A percentile compares a stretch with the other conserved stretches of the same genome.
Conservation (phyloP, 441 rosid species). For the Mallotus japonicus region DNA sequence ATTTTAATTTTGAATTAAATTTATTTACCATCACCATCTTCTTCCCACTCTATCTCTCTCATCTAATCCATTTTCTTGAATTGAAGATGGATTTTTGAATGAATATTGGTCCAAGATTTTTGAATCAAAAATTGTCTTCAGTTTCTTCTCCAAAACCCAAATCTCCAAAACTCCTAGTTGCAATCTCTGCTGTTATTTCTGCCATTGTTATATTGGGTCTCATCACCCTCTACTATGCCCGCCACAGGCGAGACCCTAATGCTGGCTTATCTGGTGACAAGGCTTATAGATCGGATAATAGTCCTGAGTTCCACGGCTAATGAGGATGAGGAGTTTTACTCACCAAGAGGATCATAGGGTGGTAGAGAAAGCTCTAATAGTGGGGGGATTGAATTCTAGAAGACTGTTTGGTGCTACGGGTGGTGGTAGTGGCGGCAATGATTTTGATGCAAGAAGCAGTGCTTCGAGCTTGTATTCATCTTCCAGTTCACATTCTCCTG, state of each 20-base stretch:
- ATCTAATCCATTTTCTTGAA: too few species aligned
- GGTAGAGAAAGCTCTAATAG: slow-evolving; percentile 53
- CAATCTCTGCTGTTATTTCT: slow-evolving; percentile 51
- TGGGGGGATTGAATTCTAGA: slow-evolving; percentile 60
- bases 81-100: too few species aligned
- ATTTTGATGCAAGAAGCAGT: slow-evolving; percentile 41
- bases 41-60: too few species aligned
- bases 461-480: slow-evolving; percentile 56
- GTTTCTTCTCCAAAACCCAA: slow-evolving; percentile 27
- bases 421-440: slow-evolving; percentile 10
- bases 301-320: slow-evolving; percentile 18
- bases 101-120: too few species aligned
- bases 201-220: slow-evolving; percentile 42
- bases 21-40: too few species aligned
- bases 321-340: slow-evolving; percentile 80
- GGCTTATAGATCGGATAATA: slow-evolving; percentile 44
- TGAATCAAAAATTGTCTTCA: too few species aligned
- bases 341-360: slow-evolving; percentile 74
- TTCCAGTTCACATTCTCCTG: slow-evolving; percentile 70
- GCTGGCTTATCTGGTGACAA: slow-evolving; percentile 36
- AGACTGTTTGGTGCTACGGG: slow-evolving; percentile 41
- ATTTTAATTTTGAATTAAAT: too few species aligned
- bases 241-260: slow-evolving; percentile 28
- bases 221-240: slow-evolving; percentile 45
- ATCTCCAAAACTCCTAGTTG: slow-evolving; percentile 52